Evolutionary conservation across 306 rosid genomes (phyloP).

Genomic region (Acacia confusa): DNA sequence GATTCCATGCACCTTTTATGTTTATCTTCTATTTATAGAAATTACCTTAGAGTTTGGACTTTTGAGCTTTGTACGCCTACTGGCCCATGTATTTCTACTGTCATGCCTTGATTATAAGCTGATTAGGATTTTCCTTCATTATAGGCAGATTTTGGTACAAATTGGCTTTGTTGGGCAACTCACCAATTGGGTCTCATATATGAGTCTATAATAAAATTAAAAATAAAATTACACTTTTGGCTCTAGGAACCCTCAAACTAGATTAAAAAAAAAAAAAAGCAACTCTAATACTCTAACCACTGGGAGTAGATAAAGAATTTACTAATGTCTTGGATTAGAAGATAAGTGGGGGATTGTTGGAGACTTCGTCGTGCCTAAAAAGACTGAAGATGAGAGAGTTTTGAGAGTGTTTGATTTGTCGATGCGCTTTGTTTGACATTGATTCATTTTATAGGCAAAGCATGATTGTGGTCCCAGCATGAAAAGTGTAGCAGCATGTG

Average conservation of each 20-base stretch:
- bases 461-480: not conserved
- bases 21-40: too few relatives aligned
- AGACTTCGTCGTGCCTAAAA: not conserved
- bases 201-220: too few relatives aligned
- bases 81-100: too few relatives aligned
- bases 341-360: not conserved
- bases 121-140: too few relatives aligned
- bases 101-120: too few relatives aligned
- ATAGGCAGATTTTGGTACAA: too few relatives aligned
- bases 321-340: not conserved
- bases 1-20: too few relatives aligned
- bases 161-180: too few relatives aligned
- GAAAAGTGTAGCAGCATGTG: not conserved
- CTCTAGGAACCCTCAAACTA: not conserved
- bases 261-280: too few relatives aligned
- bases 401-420: not conserved
- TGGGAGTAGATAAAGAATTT: not conserved
- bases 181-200: too few relatives aligned
- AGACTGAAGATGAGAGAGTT: not conserved
- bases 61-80: too few relatives aligned
- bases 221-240: not conserved
- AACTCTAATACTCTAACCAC: not conserved
- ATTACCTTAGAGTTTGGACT: too few relatives aligned
- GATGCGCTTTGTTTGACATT: not conserved
- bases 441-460: not conserved